Evolutionary conservation across 2,329 filamentous ascomycete species (phyloP).

Genomic region (Clonostachys rosea): DNA sequence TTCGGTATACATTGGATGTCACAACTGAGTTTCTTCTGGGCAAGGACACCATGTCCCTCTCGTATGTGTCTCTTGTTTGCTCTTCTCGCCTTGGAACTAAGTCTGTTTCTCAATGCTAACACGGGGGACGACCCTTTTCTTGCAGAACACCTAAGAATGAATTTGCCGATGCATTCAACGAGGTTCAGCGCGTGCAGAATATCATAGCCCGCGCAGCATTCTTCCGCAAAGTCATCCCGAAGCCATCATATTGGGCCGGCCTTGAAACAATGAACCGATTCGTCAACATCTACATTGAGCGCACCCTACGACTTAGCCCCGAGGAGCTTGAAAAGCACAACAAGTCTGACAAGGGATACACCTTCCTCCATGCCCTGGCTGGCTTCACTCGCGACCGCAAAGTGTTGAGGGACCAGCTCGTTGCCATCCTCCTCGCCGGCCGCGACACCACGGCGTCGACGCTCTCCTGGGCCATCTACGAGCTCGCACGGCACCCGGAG

Average conservation of each 20-base stretch:
- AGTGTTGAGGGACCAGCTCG: constrained; percentile 78
- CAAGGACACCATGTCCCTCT: constrained; percentile 61
- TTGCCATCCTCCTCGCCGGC: constrained; percentile 78
- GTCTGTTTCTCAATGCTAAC: background rate
- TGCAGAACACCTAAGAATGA: constrained; percentile 50
- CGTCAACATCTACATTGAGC: constrained; percentile 73
- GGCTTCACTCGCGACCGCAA: constrained; percentile 68
- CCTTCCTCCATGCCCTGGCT: constrained; percentile 82
- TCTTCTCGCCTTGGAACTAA: background rate
- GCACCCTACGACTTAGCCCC: constrained; percentile 62
- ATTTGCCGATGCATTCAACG: constrained; percentile 79
- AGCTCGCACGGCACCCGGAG: constrained; percentile 68
- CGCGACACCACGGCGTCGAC: constrained; percentile 83
- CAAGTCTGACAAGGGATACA: constrained; percentile 69
- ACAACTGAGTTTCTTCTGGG: constrained; percentile 86
- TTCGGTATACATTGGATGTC: constrained; percentile 79
- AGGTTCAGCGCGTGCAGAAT: constrained; percentile 72
- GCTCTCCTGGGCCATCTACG: constrained; percentile 78
- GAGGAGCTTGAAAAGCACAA: constrained; percentile 64
- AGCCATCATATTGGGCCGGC: constrained; percentile 55
- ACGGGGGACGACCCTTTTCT: background rate
- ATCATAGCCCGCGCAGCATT: constrained; percentile 62
- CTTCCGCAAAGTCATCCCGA: constrained; percentile 58
- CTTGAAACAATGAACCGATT: constrained; percentile 71
- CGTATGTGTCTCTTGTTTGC: constrained; percentile 21